A percentile compares a stretch with the other conserved stretches of the same genome.
These are phyloP conservation scores for Cryptomeria japonica DNA, from an alignment of 75 land plant species.

Conservation along the genomic window DNA sequence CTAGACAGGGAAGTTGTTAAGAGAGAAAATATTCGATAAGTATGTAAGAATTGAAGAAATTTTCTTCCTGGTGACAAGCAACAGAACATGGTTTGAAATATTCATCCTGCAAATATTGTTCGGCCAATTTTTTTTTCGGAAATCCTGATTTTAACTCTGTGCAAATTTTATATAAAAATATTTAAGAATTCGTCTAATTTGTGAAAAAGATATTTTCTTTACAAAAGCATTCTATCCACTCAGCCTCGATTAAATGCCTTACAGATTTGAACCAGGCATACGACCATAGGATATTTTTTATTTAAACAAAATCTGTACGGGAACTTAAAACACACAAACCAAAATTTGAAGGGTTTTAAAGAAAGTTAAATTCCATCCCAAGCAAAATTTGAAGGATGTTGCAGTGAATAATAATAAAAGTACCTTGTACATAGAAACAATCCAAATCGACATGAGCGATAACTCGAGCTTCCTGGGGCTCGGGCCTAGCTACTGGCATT, in stretches of 20 bases:
- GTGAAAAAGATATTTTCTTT: no score
- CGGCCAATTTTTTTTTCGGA: no score
- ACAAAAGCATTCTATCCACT: no score
- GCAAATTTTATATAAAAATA: no score
- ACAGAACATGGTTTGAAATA: no score
- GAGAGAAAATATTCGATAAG: no score
- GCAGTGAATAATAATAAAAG: neutral
- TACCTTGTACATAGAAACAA: slow-evolving; percentile 99
- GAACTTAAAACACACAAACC: neutral
- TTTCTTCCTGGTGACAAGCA: no score
- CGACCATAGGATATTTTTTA: neutral
- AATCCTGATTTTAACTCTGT: no score
- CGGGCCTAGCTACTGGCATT: slow-evolving; percentile 90
- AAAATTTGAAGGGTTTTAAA: neutral
- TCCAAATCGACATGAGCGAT: slow-evolving; percentile 98
- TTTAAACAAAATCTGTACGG: neutral
- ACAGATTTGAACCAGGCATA: neutral
- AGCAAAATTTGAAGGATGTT: neutral
- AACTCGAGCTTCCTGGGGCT: slow-evolving; percentile 65
- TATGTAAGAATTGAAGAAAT: no score
- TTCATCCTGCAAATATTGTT: no score
- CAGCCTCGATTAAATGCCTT: neutral
- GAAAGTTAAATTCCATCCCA: neutral
- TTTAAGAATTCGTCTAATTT: no score
- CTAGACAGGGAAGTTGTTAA: no score